Percentiles rank a stretch among this genome's conserved stretches.
Conservation (phyloP, 2,329 filamentous ascomycete species). For the Emergomyces africanus region DNA sequence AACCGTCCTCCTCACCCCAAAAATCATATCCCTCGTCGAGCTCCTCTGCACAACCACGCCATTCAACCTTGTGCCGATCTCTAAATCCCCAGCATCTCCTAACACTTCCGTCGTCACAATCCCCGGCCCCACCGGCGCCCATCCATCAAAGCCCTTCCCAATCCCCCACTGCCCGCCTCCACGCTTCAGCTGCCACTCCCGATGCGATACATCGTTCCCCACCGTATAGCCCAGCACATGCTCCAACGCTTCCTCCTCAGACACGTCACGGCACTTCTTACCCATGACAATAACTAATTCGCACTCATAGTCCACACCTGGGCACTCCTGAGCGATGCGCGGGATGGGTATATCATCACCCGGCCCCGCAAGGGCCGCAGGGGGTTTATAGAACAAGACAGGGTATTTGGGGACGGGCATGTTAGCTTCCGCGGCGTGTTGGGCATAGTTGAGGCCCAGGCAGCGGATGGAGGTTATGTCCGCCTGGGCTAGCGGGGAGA, state of each 20-base stretch:
- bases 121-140: conserved; percentile 60
- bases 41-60: conserved; percentile 37
- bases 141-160: conserved; percentile 63
- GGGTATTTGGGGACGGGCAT: conserved; percentile 59
- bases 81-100: conserved; percentile 27
- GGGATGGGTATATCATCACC: conserved; percentile 54
- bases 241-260: conserved; percentile 52
- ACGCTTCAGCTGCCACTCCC: conserved; percentile 59
- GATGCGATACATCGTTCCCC: conserved; percentile 69
- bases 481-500: conserved; percentile 50
- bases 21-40: conserved; percentile 38
- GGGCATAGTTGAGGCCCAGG: conserved; percentile 57
- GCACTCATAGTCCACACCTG: conserved; percentile 67
- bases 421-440: conserved; percentile 57
- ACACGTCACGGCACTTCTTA: conserved; percentile 51
- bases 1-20: conserved; percentile 34
- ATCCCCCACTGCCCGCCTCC: conserved; percentile 59
- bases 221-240: conserved; percentile 64
- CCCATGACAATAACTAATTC: conserved; percentile 65
- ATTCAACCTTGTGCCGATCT: conserved; percentile 37
- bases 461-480: conserved; percentile 56
- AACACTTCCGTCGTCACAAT: conserved; percentile 47
- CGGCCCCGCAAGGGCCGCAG: conserved; percentile 52
- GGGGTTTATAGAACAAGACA: conserved; percentile 61
- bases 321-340: conserved; percentile 49